phyloP scores from a whole-genome alignment of 306 rosid genomes.

The Dalbergia cochinchinensis region DNA sequence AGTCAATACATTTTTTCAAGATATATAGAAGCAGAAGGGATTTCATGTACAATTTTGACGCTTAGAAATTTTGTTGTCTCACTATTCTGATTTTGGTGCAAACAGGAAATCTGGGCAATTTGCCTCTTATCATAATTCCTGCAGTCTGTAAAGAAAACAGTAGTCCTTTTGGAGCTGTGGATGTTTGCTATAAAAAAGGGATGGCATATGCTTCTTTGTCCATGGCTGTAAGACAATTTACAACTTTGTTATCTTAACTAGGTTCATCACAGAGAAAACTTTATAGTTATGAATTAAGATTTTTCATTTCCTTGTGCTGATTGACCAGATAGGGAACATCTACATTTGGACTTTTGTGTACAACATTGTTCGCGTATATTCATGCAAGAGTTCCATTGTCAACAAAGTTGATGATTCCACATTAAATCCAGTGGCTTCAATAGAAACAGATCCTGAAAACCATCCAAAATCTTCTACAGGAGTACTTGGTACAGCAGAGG shows the following conservation, averaged over 20 bases:
- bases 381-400: constrained; percentile 36
- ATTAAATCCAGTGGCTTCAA: not conserved
- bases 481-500: not conserved
- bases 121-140: constrained; percentile 49
- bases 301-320: constrained; percentile 19
- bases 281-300: not conserved
- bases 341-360: constrained; percentile 53
- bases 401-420: constrained; percentile 34
- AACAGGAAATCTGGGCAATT: constrained; percentile 48
- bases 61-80: not conserved
- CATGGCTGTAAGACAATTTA: constrained; percentile 49
- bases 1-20: not conserved
- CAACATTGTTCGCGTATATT: constrained; percentile 47
- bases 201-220: constrained; percentile 49
- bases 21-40: not conserved
- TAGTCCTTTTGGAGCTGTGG: constrained; percentile 48
- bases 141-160: constrained; percentile 42
- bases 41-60: not conserved
- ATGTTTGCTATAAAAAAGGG: constrained; percentile 36
- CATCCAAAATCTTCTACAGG: not conserved
- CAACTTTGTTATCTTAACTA: not conserved
- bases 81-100: constrained; percentile 1
- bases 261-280: constrained; percentile 1
- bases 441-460: constrained; percentile 37
- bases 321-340: constrained; percentile 43